A percentile compares a stretch with the other conserved stretches of the same genome.
phyloP scores from a whole-genome alignment of 306 rosid genomes.

The Delonix regia region DNA sequence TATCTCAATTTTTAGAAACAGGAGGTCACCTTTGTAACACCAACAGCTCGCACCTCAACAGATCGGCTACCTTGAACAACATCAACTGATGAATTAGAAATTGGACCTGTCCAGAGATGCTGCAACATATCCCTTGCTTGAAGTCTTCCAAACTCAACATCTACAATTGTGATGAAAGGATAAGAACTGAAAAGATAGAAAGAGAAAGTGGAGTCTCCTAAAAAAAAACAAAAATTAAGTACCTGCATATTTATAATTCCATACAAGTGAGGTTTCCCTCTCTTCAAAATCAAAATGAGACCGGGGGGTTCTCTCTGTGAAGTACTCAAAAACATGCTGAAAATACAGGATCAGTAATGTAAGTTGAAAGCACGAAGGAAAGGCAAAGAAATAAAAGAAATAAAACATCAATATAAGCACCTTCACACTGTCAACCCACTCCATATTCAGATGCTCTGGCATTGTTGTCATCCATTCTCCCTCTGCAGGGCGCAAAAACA shows the following conservation, averaged over 20 bases:
- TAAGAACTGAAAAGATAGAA: constrained; percentile 30
- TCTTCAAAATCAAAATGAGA: constrained; percentile 59
- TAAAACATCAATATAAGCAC: constrained; percentile 44
- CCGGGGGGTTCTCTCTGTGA: constrained; percentile 90
- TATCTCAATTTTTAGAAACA: constrained; percentile 16
- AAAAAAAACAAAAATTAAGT: constrained; percentile 7
- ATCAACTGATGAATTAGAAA: constrained; percentile 91
- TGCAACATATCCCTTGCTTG: constrained; percentile 98
- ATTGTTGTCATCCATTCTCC: constrained; percentile 98
- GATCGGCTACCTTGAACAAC: constrained; percentile 98
- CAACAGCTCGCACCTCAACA: constrained; percentile 93
- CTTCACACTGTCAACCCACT: constrained; percentile 91
- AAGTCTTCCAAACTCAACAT: constrained; percentile 87
- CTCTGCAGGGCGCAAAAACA: constrained; percentile 74
- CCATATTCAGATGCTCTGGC: constrained; percentile 97
- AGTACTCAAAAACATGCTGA: constrained; percentile 93
- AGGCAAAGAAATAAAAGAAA: constrained; percentile 13
- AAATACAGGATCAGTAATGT: constrained; percentile 33
- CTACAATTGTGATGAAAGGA: constrained; percentile 46
- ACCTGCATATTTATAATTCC: constrained; percentile 99
- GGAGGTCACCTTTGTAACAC: constrained; percentile 81
- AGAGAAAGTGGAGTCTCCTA: constrained; percentile 1
- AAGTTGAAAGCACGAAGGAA: constrained; percentile 37
- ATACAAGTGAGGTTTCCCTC: constrained; percentile 89
- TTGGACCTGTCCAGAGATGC: constrained; percentile 98